Evolutionary conservation across 148 eudicot species (phyloP).

Genomic region (Pouteria glomerata): DNA sequence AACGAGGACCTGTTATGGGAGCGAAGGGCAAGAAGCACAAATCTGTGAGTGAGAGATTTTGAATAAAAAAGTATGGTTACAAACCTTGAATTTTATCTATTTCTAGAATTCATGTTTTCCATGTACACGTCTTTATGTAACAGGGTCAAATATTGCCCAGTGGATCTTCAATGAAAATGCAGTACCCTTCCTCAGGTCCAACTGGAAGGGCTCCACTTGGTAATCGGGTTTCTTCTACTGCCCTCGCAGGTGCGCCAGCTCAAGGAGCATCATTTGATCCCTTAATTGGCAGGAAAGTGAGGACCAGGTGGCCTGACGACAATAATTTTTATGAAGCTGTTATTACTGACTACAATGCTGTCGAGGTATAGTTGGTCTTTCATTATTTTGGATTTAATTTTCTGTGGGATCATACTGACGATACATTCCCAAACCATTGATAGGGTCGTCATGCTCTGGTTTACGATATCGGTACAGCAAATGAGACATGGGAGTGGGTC

Average conservation of each 20-base stretch:
- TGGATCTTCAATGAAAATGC: constrained; percentile 29
- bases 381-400: background rate
- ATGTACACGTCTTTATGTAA: background rate
- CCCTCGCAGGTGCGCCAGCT: constrained; percentile 26
- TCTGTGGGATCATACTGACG: background rate
- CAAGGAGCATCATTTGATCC: constrained; percentile 31
- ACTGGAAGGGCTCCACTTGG: constrained; percentile 40
- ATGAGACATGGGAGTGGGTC: constrained; percentile 24
- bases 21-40: constrained; percentile 50
- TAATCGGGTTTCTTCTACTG: constrained; percentile 31
- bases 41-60: constrained; percentile 30
- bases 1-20: constrained; percentile 37
- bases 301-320: constrained; percentile 69
- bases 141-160: constrained; percentile 28
- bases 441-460: constrained; percentile 18
- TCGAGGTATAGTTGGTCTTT: constrained; percentile 27
- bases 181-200: constrained; percentile 31
- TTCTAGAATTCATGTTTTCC: background rate
- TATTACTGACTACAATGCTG: constrained; percentile 40
- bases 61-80: background rate
- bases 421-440: background rate
- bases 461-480: constrained; percentile 12
- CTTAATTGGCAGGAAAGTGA: constrained; percentile 52
- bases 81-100: background rate
- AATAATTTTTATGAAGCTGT: constrained; percentile 58